A percentile compares a stretch with the other conserved stretches of the same genome.
These are phyloP conservation scores for Xylariaceae sp. DNA, from an alignment of 2,329 filamentous ascomycete species.

Conservation along the genomic window DNA sequence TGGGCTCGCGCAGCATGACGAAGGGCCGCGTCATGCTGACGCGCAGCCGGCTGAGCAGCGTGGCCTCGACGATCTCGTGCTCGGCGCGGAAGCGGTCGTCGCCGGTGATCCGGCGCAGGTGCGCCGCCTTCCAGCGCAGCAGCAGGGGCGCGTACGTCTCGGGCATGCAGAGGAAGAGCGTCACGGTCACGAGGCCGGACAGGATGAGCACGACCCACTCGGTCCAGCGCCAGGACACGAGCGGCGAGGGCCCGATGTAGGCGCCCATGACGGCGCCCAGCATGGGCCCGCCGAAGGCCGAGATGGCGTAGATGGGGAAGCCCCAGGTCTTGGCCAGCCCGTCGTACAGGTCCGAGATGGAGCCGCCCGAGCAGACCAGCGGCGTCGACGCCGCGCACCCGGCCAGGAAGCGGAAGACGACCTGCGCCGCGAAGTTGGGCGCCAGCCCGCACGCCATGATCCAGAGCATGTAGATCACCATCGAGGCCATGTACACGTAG, in stretches of 20 bases:
- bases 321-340: slow-evolving; percentile 15
- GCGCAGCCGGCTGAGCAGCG: slow-evolving; percentile 14
- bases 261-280: slow-evolving; percentile 25
- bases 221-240: slow-evolving; percentile 23
- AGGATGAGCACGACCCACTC: slow-evolving; percentile 30
- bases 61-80: slow-evolving; percentile 13
- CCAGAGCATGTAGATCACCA: slow-evolving; percentile 35
- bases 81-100: slow-evolving; percentile 17
- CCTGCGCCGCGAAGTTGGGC: slow-evolving; percentile 33
- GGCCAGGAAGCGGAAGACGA: slow-evolving; percentile 40
- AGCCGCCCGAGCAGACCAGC: slow-evolving; percentile 33
- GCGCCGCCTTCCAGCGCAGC: slow-evolving; percentile 19
- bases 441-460: slow-evolving; percentile 36
- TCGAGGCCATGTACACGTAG: slow-evolving; percentile 30
- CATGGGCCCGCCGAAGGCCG: slow-evolving; percentile 14
- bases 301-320: slow-evolving; percentile 20
- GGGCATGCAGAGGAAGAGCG: slow-evolving; percentile 17
- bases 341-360: slow-evolving; percentile 32
- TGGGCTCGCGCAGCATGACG: slow-evolving; percentile 27
- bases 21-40: slow-evolving; percentile 18
- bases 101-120: slow-evolving; percentile 18
- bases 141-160: slow-evolving; percentile 25
- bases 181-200: slow-evolving; percentile 10
- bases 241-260: slow-evolving; percentile 12
- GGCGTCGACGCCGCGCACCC: slow-evolving; percentile 39